A percentile compares a stretch with the other conserved stretches of the same genome.
Evolutionary conservation across 108 stramenopile genomes (phyloP).

Genomic region (Thalassiosira profunda): DNA sequence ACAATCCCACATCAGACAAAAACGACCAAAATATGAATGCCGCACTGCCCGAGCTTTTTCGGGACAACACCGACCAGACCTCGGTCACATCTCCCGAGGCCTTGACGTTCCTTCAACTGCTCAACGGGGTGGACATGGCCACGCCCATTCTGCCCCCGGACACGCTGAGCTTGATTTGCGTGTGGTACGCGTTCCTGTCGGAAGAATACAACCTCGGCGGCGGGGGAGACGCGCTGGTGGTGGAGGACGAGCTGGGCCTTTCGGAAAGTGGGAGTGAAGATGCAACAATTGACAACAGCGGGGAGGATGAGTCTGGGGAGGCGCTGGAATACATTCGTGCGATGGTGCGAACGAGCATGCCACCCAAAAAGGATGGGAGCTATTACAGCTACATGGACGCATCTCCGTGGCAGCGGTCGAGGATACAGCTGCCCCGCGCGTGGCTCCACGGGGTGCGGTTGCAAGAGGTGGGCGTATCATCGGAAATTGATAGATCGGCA

Average conservation of each 20-base stretch:
- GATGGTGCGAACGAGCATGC: conserved; percentile 25
- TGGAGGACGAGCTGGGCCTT: conserved; percentile 47
- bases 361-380: background rate
- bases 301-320: background rate
- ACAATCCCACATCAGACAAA: background rate
- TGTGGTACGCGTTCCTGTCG: conserved; percentile 39
- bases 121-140: conserved; percentile 81
- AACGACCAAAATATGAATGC: conserved; percentile 1
- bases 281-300: background rate
- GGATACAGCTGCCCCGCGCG: conserved; percentile 29
- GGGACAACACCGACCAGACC: conserved; percentile 31
- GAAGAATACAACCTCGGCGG: background rate
- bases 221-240: background rate
- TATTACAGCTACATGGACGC: conserved; percentile 14
- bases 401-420: conserved; percentile 24
- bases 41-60: conserved; percentile 24
- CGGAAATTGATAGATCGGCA: background rate
- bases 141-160: conserved; percentile 75
- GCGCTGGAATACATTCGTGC: conserved; percentile 37
- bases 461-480: conserved; percentile 4
- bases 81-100: conserved; percentile 71
- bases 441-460: conserved; percentile 39
- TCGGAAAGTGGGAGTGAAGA: background rate
- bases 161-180: conserved; percentile 21
- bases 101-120: conserved; percentile 67